Conservation (phyloP, 176 grass and related monocot genomes). For the Chloris gayana region DNA sequence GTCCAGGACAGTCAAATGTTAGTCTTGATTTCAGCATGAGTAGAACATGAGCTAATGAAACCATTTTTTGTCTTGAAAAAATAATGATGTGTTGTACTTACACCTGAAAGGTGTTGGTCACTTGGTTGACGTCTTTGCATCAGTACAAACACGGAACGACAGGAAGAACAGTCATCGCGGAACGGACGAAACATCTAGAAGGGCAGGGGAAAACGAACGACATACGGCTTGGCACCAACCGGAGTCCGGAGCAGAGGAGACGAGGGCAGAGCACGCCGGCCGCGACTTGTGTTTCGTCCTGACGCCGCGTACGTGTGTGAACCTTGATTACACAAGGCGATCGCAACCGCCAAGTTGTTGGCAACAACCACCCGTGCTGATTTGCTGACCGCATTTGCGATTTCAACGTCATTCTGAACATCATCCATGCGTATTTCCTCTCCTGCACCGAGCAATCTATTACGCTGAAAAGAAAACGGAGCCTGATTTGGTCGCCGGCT, state of each 20-base stretch:
- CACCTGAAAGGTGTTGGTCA: neutral
- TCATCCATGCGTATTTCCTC: constrained; percentile 14
- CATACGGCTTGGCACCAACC: neutral
- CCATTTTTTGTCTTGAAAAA: too few species aligned
- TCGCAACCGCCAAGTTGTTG: neutral
- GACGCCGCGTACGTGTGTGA: constrained; percentile 11
- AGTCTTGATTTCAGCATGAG: too few species aligned
- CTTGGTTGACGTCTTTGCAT: neutral
- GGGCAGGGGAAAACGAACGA: neutral
- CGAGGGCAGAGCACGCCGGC: neutral
- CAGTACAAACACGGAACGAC: neutral
- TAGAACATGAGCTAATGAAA: too few species aligned
- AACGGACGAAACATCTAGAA: neutral
- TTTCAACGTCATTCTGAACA: neutral
- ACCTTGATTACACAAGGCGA: neutral
- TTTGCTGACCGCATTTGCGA: neutral
- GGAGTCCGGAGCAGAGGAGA: too few species aligned
- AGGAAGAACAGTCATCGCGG: neutral
- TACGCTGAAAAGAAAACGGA: too few species aligned
- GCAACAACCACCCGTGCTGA: neutral
- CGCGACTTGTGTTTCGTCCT: neutral
- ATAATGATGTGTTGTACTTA: too few species aligned
- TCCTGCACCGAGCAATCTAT: too few species aligned
- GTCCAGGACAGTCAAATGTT: too few species aligned
- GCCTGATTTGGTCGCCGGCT: too few species aligned